Evolutionary conservation across 176 grass and related monocot genomes (phyloP).

Genomic region (Bothriochloa decipiens): DNA sequence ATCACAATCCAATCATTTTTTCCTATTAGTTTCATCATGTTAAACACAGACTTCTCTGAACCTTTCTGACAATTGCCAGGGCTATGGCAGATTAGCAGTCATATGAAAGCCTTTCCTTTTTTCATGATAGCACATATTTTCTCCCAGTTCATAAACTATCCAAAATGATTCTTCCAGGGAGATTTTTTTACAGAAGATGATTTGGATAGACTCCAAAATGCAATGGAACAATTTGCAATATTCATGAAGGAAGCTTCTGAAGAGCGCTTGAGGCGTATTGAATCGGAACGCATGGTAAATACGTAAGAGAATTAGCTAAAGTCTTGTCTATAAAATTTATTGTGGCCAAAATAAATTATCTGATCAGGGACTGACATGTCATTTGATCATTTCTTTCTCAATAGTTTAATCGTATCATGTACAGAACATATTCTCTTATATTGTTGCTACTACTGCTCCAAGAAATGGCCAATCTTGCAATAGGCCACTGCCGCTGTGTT

Average conservation of each 20-base stretch:
- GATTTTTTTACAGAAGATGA: conserved; percentile 14
- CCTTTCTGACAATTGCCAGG: neutral
- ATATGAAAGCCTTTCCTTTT: neutral
- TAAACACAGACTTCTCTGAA: neutral
- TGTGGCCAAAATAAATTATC: neutral
- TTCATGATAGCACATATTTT: neutral
- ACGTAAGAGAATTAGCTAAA: neutral
- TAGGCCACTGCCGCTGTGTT: neutral
- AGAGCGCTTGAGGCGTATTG: conserved; percentile 46
- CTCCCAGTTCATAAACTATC: neutral
- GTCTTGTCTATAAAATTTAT: neutral
- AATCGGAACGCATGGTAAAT: conserved; percentile 54
- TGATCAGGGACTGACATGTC: neutral
- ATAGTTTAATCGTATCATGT: neutral
- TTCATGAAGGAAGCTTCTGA: conserved; percentile 51
- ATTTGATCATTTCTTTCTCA: neutral
- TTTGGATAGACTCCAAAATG: conserved; percentile 25
- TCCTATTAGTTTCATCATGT: neutral
- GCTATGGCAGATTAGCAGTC: neutral
- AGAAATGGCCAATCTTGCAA: neutral
- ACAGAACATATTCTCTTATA: neutral
- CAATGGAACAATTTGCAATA: conserved; percentile 35
- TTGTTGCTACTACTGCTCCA: neutral
- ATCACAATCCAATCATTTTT: neutral
- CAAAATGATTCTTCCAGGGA: conserved; percentile 43